A percentile compares a stretch with the other conserved stretches of the same genome.
Conservation (phyloP, 2,329 filamentous ascomycete species). For the Colletotrichum karsti region DNA sequence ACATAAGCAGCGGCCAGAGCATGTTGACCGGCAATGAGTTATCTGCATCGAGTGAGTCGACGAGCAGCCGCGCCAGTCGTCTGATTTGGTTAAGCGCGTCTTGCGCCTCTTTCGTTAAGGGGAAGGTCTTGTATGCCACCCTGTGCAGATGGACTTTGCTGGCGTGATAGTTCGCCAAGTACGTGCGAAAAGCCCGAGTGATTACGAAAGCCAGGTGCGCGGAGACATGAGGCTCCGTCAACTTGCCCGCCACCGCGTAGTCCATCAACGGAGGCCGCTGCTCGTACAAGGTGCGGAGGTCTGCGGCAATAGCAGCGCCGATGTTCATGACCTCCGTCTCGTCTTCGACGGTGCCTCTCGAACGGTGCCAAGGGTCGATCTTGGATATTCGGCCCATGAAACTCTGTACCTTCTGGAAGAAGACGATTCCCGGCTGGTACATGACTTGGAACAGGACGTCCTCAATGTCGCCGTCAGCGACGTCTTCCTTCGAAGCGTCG, state of each 20-base stretch:
- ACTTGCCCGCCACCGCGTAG: conserved; percentile 59
- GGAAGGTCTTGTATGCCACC: conserved; percentile 63
- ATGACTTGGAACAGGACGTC: conserved; percentile 63
- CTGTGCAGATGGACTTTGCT: conserved; percentile 65
- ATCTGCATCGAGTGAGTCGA: conserved; percentile 47
- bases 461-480: conserved; percentile 48
- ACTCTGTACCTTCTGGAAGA: conserved; percentile 66
- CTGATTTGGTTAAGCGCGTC: conserved; percentile 59
- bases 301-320: conserved; percentile 57
- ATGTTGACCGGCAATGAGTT: conserved; percentile 62
- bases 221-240: conserved; percentile 57
- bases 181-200: conserved; percentile 62
- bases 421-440: conserved; percentile 63
- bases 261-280: conserved; percentile 63
- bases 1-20: conserved; percentile 65
- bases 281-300: conserved; percentile 59
- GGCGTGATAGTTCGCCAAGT: conserved; percentile 64
- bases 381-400: conserved; percentile 65
- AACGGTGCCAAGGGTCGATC: conserved; percentile 65
- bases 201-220: conserved; percentile 57
- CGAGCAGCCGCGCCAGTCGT: conserved; percentile 53
- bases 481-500: conserved; percentile 28
- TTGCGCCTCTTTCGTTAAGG: conserved; percentile 57
- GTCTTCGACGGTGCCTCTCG: conserved; percentile 63
- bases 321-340: conserved; percentile 67